Evolutionary conservation across 2,329 filamentous ascomycete genomes (phyloP).

Genomic region (Diplocarpon mali): DNA sequence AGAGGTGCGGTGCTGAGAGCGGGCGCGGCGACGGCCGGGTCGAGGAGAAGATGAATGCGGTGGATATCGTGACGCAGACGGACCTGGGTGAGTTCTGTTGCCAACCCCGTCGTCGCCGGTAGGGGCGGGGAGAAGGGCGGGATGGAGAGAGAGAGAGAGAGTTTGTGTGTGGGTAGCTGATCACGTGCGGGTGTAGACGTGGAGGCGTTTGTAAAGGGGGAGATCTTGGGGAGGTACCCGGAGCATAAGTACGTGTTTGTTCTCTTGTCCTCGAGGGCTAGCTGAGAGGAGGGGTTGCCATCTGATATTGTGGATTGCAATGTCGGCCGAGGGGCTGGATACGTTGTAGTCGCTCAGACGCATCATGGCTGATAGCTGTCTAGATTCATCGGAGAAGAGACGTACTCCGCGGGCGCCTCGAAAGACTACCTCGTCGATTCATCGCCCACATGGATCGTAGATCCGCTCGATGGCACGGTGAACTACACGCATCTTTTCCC

Average conservation of each 20-base stretch:
- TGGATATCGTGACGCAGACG: constrained; percentile 68
- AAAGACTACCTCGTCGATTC: constrained; percentile 56
- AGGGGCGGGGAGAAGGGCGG: neutral
- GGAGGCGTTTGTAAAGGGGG: constrained; percentile 55
- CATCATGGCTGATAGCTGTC: neutral
- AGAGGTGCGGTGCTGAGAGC: constrained; percentile 29
- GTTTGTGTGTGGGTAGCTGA: constrained; percentile 1
- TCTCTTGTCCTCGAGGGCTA: neutral
- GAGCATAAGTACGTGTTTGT: constrained; percentile 44
- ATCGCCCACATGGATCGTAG: constrained; percentile 62
- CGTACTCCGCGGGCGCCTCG: constrained; percentile 56
- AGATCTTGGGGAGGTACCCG: constrained; percentile 50
- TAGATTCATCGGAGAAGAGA: constrained; percentile 69
- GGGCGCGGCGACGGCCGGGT: constrained; percentile 21
- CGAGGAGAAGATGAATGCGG: constrained; percentile 60
- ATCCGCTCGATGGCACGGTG: constrained; percentile 67
- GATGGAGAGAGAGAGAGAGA: neutral
- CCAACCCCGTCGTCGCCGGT: too few species aligned
- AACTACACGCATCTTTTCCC: constrained; percentile 74
- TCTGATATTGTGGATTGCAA: too few species aligned
- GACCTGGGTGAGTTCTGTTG: constrained; percentile 48
- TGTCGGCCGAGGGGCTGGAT: too few species aligned
- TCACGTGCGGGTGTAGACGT: constrained; percentile 40
- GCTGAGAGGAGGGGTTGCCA: too few species aligned
- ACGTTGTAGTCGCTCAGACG: too few species aligned